These are phyloP conservation scores for Cercospora canescens DNA, from an alignment of 2,329 filamentous ascomycete species.

Conservation along the genomic window DNA sequence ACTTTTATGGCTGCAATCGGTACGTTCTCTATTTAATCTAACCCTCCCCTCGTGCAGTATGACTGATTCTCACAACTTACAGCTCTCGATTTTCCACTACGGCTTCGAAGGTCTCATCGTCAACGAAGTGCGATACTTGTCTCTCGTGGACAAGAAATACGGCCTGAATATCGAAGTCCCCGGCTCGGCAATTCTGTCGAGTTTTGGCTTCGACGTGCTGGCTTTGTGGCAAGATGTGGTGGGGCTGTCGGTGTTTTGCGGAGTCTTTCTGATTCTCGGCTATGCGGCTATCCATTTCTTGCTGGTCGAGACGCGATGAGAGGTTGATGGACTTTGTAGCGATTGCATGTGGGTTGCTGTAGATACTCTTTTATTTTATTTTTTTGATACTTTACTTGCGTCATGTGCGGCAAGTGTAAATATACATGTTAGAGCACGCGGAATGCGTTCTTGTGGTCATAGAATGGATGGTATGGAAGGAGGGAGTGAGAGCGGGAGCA, in stretches of 20 bases:
- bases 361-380: neutral
- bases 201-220: slow-evolving; percentile 88
- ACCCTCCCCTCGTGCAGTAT: neutral
- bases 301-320: slow-evolving; percentile 75
- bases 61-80: neutral
- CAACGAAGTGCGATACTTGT: slow-evolving; percentile 90
- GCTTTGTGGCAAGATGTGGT: slow-evolving; percentile 83
- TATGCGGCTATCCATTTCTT: slow-evolving; percentile 92
- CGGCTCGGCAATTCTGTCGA: slow-evolving; percentile 88
- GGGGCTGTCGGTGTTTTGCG: slow-evolving; percentile 79
- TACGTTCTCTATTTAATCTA: slow-evolving; percentile 43
- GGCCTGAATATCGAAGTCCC: slow-evolving; percentile 95
- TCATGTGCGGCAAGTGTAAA: neutral
- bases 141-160: slow-evolving; percentile 90
- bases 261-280: slow-evolving; percentile 79
- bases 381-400: neutral
- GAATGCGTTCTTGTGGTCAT: neutral
- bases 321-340: neutral
- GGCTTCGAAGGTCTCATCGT: slow-evolving; percentile 95
- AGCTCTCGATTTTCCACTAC: slow-evolving; percentile 96
- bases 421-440: neutral
- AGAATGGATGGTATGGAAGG: neutral
- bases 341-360: neutral
- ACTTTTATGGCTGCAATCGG: slow-evolving; percentile 84
- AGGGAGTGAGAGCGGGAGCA: neutral